Conservation (phyloP, 208 protist genomes). For the Leishmania mexicana region DNA sequence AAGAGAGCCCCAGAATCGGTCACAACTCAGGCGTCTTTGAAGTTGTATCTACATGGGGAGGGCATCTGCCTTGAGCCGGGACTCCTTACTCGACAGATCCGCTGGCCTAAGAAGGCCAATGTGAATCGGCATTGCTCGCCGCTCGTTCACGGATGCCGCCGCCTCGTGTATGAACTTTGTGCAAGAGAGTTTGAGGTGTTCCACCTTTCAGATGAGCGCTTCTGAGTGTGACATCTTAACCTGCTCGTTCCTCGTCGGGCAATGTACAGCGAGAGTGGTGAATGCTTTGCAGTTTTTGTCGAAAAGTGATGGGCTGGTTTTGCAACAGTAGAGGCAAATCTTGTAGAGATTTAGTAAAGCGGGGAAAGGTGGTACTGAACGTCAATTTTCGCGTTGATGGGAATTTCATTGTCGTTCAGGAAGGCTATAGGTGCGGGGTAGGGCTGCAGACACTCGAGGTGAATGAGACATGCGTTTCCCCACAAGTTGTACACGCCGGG, state of each 20-base stretch:
- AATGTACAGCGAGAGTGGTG: conserved; percentile 21
- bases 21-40: conserved; percentile 22
- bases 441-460: conserved; percentile 18
- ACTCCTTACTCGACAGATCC: conserved; percentile 14
- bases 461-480: conserved; percentile 33
- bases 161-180: conserved; percentile 8
- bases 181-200: conserved; percentile 29
- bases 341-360: conserved; percentile 17
- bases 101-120: conserved; percentile 4
- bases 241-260: conserved; percentile 18
- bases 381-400: conserved; percentile 23
- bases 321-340: conserved; percentile 22
- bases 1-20: conserved; percentile 25
- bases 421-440: conserved; percentile 21
- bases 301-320: conserved; percentile 17
- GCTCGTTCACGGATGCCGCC: conserved; percentile 1
- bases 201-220: conserved; percentile 21
- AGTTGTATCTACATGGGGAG: conserved; percentile 20
- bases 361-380: conserved; percentile 17
- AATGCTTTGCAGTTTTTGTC: conserved; percentile 23
- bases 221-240: conserved; percentile 18
- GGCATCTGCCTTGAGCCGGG: conserved; percentile 9
- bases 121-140: conserved; percentile 7
- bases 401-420: conserved; percentile 14
- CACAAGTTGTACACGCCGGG: conserved; percentile 29